Percentiles rank a stretch among this genome's conserved stretches.
Conservation (phyloP, 345 rosid genomes). For the Firmiana major region DNA sequence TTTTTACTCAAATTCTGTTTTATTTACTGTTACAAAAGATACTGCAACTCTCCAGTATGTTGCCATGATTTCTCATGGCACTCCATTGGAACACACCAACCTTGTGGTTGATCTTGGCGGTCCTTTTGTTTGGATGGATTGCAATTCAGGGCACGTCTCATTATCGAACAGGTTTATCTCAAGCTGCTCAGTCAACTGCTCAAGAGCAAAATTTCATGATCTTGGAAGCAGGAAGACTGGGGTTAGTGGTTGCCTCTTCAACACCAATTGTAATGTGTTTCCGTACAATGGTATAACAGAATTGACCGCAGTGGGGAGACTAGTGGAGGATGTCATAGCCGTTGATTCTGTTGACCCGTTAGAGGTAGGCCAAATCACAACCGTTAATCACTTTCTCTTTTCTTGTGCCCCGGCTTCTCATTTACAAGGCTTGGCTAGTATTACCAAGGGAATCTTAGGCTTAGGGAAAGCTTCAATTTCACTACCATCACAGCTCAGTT, state of each 20-base stretch:
- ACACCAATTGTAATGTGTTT: slow-evolving; percentile 36
- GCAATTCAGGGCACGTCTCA: slow-evolving; percentile 22
- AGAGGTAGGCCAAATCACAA: slow-evolving; percentile 7
- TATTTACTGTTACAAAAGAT: slow-evolving; percentile 54
- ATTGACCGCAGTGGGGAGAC: slow-evolving; percentile 37
- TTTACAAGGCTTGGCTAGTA: slow-evolving; percentile 47
- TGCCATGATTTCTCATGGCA: slow-evolving; percentile 38
- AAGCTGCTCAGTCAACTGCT: slow-evolving; percentile 58
- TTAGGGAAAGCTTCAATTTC: slow-evolving; percentile 53
- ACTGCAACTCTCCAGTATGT: slow-evolving; percentile 57
- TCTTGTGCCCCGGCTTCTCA: slow-evolving; percentile 36
- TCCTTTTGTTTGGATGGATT: slow-evolving; percentile 49
- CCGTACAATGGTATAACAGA: slow-evolving; percentile 32
- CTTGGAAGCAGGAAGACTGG: not conserved
- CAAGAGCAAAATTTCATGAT: slow-evolving; percentile 22
- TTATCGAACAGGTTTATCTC: slow-evolving; percentile 27
- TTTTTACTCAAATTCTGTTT: slow-evolving; percentile 5
- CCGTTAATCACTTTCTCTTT: slow-evolving; percentile 36
- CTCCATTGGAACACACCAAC: slow-evolving; percentile 22
- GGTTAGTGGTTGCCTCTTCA: not conserved
- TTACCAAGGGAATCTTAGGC: slow-evolving; percentile 57
- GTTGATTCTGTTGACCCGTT: slow-evolving; percentile 33
- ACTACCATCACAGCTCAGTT: slow-evolving; percentile 53
- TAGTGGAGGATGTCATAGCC: slow-evolving; percentile 40
- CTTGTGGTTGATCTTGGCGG: slow-evolving; percentile 63